Conservation (phyloP, 768 basidiomycete species). For the Flagelloscypha sp. region DNA sequence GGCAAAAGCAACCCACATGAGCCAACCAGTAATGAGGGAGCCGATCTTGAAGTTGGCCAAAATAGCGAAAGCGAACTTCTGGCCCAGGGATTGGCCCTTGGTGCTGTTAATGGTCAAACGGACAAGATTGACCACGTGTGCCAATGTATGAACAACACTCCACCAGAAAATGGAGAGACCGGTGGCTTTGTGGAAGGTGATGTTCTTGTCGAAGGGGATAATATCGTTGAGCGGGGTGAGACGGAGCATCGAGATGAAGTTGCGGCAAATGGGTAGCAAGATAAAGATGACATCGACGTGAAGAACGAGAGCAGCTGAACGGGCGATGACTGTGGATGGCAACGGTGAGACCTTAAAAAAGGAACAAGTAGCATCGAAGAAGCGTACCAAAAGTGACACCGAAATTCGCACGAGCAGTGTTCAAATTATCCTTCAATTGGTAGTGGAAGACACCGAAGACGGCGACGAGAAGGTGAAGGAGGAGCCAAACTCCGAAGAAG, state of each 20-base stretch:
- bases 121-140: constrained; percentile 83
- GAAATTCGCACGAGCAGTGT: constrained; percentile 57
- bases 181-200: constrained; percentile 84
- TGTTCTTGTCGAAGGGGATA: constrained; percentile 91
- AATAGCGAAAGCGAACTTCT: constrained; percentile 65
- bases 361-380: not conserved
- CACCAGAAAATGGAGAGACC: constrained; percentile 86
- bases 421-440: constrained; percentile 69
- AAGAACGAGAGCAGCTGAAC: constrained; percentile 81
- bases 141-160: constrained; percentile 64
- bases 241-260: constrained; percentile 85
- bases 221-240: constrained; percentile 76
- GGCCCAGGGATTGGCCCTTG: constrained; percentile 41
- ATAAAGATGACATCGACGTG: constrained; percentile 92
- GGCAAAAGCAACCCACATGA: constrained; percentile 68
- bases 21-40: constrained; percentile 80
- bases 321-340: constrained; percentile 61
- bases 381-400: constrained; percentile 69
- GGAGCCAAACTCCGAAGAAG: constrained; percentile 74
- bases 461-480: constrained; percentile 73
- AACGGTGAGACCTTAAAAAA: not conserved
- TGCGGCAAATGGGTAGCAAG: constrained; percentile 90
- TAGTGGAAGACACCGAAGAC: constrained; percentile 74
- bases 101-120: constrained; percentile 52
- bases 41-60: constrained; percentile 74